Evolutionary conservation across 2,329 filamentous ascomycete species (phyloP).

Genomic region (Alternaria burnsii): DNA sequence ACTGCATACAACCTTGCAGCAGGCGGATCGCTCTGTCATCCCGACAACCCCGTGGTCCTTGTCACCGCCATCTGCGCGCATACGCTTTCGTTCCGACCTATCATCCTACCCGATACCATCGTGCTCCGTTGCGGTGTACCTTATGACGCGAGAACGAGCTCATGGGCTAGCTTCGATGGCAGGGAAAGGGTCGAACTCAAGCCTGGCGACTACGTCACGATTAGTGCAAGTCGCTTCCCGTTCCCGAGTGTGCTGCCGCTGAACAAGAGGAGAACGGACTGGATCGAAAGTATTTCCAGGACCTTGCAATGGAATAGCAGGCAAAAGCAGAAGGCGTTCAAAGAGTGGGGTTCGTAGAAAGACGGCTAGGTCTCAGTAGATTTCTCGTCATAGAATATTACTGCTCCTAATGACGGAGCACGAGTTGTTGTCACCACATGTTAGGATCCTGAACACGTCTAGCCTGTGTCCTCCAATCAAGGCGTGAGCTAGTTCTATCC

Average conservation of each 20-base stretch:
- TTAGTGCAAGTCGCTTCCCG: conserved; percentile 80
- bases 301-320: conserved; percentile 85
- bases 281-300: conserved; percentile 81
- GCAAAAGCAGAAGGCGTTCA: conserved; percentile 72
- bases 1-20: conserved; percentile 96
- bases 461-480: not conserved
- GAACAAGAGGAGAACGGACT: conserved; percentile 76
- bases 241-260: conserved; percentile 79
- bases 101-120: conserved; percentile 95
- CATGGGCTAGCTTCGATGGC: conserved; percentile 98
- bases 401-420: not conserved
- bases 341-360: conserved; percentile 39
- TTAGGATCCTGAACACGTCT: not conserved
- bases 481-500: not conserved
- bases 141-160: conserved; percentile 86
- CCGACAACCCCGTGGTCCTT: conserved; percentile 95
- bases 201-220: conserved; percentile 84
- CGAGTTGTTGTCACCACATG: not conserved
- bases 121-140: conserved; percentile 93
- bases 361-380: not conserved
- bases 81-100: conserved; percentile 93
- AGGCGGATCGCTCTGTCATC: conserved; percentile 93
- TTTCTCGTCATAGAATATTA: not conserved
- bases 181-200: conserved; percentile 77
- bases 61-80: conserved; percentile 95